Evolutionary conservation across 345 rosid genomes (phyloP).

Genomic region (thale cress (Arabidopsis thaliana)): TAIR10.1 NC_003074.8:8990501-8991000

Average conservation of each 20-base stretch:
- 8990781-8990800: not conserved
- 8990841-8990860: not conserved
- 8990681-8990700: constrained; percentile 64
- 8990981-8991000: not conserved
- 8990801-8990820: constrained; percentile 20
- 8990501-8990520: constrained; percentile 53
- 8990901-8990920: not conserved
- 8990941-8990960: not conserved
- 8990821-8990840: constrained; percentile 4
- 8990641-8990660: constrained; percentile 68
- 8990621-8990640: constrained; percentile 77
- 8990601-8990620: constrained; percentile 51
- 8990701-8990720: constrained; percentile 58
- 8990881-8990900: not conserved
- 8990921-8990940: not conserved
- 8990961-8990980: not conserved
- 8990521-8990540: constrained; percentile 48
- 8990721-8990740: constrained; percentile 52
- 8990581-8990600: constrained; percentile 62
- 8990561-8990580: constrained; percentile 47
- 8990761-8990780: not conserved
- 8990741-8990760: constrained; percentile 1
- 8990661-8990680: constrained; percentile 58
- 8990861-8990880: not conserved
- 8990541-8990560: constrained; percentile 37